phyloP scores from a whole-genome alignment of 78 protist genomes.

The Monosiga brevicollis region DNA sequence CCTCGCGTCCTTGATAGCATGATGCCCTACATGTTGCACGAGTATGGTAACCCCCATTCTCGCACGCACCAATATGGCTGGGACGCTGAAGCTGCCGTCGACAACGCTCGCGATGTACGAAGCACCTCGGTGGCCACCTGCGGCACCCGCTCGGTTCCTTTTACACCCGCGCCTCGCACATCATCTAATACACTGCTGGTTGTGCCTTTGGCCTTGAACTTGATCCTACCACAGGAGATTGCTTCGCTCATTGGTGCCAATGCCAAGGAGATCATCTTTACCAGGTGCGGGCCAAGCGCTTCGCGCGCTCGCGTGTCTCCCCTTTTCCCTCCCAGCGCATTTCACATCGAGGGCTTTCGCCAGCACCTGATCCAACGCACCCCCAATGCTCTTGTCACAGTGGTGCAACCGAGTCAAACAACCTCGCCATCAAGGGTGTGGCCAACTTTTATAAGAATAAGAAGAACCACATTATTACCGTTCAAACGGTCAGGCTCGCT shows the following conservation, averaged over 20 bases:
- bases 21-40: conserved; percentile 78
- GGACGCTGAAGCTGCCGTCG: conserved; percentile 82
- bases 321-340: too few relatives aligned
- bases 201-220: neutral
- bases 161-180: neutral
- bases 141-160: too few relatives aligned
- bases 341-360: too few relatives aligned
- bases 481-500: conserved; percentile 45
- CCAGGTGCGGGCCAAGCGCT: conserved; percentile 36
- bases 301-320: too few relatives aligned
- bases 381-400: too few relatives aligned
- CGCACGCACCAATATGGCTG: conserved; percentile 94
- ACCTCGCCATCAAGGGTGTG: conserved; percentile 91
- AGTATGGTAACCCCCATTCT: conserved; percentile 94
- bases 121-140: too few relatives aligned
- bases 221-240: conserved; percentile 24
- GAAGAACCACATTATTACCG: conserved; percentile 87
- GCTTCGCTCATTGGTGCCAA: conserved; percentile 71
- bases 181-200: neutral
- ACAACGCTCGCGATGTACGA: conserved; percentile 75
- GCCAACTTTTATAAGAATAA: conserved; percentile 71
- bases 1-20: conserved; percentile 98
- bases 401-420: conserved; percentile 98
- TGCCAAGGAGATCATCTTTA: conserved; percentile 89
- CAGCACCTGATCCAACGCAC: too few relatives aligned